Evolutionary conservation across 129 eudicot genomes (phyloP).

Genomic region (Saussurea involucrata): DNA sequence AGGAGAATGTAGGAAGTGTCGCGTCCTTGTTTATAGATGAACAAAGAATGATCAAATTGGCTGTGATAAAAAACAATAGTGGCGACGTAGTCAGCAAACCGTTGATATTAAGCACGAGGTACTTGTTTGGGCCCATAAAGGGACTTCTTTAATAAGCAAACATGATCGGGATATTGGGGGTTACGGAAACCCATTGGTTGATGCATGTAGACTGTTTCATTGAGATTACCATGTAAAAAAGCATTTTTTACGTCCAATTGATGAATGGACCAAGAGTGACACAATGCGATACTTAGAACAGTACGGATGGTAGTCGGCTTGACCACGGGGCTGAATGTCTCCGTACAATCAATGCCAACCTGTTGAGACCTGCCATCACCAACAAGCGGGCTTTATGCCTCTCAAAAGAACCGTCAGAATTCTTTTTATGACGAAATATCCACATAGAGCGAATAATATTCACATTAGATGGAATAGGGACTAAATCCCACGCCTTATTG

Average conservation of each 20-base stretch:
- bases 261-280: no score
- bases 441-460: background rate
- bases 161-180: background rate
- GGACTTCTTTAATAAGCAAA: background rate
- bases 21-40: background rate
- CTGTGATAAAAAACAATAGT: background rate
- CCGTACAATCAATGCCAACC: background rate
- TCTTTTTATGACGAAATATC: background rate
- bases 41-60: background rate
- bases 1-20: background rate
- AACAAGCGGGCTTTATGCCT: background rate
- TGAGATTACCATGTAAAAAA: background rate
- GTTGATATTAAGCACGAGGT: background rate
- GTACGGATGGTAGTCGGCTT: background rate
- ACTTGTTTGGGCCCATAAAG: background rate
- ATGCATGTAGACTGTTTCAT: constrained; percentile 7
- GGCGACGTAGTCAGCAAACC: background rate
- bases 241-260: no score
- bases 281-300: background rate
- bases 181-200: background rate
- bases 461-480: background rate
- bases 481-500: background rate
- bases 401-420: background rate
- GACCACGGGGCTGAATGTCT: background rate
- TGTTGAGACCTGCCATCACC: background rate